Percentiles rank a stretch among this genome's conserved stretches.
Evolutionary conservation across 257 asterid genomes (phyloP).

Genomic region (Rubia yunnanensis): DNA sequence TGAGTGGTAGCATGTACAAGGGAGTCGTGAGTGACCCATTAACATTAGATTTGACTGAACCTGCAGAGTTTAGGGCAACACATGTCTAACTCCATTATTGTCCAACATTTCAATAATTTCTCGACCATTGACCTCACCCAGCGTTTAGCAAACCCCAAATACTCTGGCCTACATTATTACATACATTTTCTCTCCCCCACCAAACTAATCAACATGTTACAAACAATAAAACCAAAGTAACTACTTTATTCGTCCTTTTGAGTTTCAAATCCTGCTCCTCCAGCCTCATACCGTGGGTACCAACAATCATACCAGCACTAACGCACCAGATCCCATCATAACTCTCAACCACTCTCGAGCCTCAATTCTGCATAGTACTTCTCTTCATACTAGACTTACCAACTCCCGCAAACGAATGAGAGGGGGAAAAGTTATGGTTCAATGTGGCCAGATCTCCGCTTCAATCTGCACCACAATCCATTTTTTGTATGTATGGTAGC

Average conservation of each 20-base stretch:
- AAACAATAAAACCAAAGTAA: too few relatives aligned
- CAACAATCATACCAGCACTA: too few relatives aligned
- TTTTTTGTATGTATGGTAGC: conserved; percentile 91
- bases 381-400: not conserved
- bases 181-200: too few relatives aligned
- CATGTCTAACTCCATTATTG: not conserved
- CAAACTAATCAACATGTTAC: too few relatives aligned
- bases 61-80: not conserved
- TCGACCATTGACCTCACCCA: too few relatives aligned
- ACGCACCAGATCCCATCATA: too few relatives aligned
- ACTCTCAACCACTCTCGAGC: not conserved
- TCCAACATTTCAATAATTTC: not conserved
- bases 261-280: too few relatives aligned
- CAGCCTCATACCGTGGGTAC: too few relatives aligned
- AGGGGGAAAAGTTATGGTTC: not conserved
- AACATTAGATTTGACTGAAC: not conserved
- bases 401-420: not conserved
- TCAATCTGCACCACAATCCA: conserved; percentile 84
- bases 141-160: too few relatives aligned
- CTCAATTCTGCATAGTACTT: not conserved
- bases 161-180: too few relatives aligned
- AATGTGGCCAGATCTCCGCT: conserved; percentile 31
- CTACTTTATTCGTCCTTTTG: too few relatives aligned
- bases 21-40: not conserved
- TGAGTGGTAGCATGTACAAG: not conserved